Percentiles rank a stretch among this genome's conserved stretches.
Conservation (phyloP, 441 rosid genomes). For the Gossypium gossypioides region DNA sequence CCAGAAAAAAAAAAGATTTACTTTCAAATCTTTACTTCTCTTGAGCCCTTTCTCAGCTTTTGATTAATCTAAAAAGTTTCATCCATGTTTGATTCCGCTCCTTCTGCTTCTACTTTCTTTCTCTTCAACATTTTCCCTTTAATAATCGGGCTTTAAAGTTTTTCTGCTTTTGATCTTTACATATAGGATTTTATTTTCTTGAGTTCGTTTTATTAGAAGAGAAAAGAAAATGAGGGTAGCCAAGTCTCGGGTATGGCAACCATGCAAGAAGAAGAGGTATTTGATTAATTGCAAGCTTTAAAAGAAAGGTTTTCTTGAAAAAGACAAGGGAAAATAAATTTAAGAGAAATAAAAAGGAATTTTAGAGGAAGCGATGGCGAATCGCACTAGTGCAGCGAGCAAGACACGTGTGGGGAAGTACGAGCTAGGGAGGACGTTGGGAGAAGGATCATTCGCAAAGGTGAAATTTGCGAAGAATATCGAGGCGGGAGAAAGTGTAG, state of each 20-base stretch:
- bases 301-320: background rate
- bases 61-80: conserved; percentile 14
- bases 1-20: background rate
- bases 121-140: background rate
- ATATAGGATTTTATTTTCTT: background rate
- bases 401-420: conserved; percentile 87
- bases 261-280: conserved; percentile 88
- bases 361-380: conserved; percentile 31
- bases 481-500: conserved; percentile 68
- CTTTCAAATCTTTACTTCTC: background rate
- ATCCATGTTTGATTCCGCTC: conserved; percentile 19
- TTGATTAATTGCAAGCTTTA: conserved; percentile 23
- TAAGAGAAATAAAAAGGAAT: conserved; percentile 2
- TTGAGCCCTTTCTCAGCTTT: background rate
- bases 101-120: background rate
- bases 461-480: conserved; percentile 79
- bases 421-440: conserved; percentile 88
- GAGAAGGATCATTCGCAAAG: conserved; percentile 94
- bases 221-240: conserved; percentile 36
- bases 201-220: background rate
- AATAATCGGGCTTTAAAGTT: background rate
- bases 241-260: conserved; percentile 97
- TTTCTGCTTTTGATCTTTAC: background rate
- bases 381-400: conserved; percentile 25
- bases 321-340: background rate